These are phyloP conservation scores for Xerophyta viscosa DNA, from an alignment of 106 monocot genomes.

Conservation along the genomic window DNA sequence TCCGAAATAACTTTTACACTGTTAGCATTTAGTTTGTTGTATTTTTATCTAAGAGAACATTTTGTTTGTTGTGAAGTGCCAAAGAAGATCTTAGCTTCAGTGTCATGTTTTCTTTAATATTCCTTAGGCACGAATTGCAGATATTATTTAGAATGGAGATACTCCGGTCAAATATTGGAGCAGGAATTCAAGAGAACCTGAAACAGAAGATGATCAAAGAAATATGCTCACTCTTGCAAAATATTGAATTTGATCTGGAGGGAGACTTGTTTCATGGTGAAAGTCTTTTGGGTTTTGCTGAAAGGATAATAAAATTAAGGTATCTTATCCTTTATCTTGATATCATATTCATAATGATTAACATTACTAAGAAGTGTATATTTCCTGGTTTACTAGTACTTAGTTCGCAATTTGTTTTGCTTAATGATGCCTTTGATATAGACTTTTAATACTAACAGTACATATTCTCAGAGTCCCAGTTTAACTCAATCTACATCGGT, in stretches of 20 bases:
- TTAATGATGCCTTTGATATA: too few relatives aligned
- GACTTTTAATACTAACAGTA: too few relatives aligned
- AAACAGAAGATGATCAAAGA: conserved; percentile 70
- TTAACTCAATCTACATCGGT: too few relatives aligned
- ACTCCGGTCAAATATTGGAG: conserved; percentile 37
- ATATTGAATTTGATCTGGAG: conserved; percentile 79
- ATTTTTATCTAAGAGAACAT: not conserved
- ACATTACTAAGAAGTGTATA: too few relatives aligned
- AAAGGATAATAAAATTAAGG: conserved; percentile 77
- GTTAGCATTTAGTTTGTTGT: not conserved
- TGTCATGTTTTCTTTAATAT: conserved; percentile 27
- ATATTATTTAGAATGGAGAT: conserved; percentile 95
- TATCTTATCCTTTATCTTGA: conserved; percentile 15
- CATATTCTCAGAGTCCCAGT: too few relatives aligned
- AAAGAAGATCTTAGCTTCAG: not conserved
- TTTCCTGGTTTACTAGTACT: too few relatives aligned
- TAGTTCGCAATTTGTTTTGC: too few relatives aligned
- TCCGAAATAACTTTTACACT: conserved; percentile 27
- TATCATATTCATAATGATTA: too few relatives aligned
- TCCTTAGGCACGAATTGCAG: conserved; percentile 79
- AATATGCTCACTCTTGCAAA: conserved; percentile 76
- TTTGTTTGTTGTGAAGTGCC: too few relatives aligned
- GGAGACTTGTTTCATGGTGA: conserved; percentile 51
- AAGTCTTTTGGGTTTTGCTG: conserved; percentile 72
- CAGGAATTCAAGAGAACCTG: conserved; percentile 24